phyloP scores from a whole-genome alignment of 495 filamentous ascomycete species.

The Letharia lupina region DNA sequence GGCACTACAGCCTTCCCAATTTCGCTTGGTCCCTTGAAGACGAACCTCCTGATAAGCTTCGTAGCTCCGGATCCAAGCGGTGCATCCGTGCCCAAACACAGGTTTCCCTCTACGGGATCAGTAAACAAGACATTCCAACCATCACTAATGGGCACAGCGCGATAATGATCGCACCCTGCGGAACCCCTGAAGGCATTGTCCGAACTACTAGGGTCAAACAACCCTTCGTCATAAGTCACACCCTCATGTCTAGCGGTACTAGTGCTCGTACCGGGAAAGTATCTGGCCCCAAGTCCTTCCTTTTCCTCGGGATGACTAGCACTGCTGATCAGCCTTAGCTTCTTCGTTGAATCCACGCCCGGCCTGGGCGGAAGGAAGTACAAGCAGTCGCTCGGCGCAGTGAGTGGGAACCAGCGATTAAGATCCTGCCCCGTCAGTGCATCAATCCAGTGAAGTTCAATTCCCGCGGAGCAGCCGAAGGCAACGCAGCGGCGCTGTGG shows the following conservation, averaged over 20 bases:
- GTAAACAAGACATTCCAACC: slow-evolving; percentile 63
- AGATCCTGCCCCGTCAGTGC: slow-evolving; percentile 49
- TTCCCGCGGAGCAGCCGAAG: slow-evolving; percentile 59
- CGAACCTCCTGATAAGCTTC: slow-evolving; percentile 37
- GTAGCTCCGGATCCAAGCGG: slow-evolving; percentile 47
- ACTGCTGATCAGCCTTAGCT: slow-evolving; percentile 61
- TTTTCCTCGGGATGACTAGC: slow-evolving; percentile 40
- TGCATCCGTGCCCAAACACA: slow-evolving; percentile 61
- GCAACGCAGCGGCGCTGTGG: slow-evolving; percentile 61
- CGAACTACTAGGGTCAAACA: not conserved
- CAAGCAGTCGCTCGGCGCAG: slow-evolving; percentile 55
- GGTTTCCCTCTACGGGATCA: slow-evolving; percentile 48
- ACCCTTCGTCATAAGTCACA: slow-evolving; percentile 8
- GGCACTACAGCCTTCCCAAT: slow-evolving; percentile 26
- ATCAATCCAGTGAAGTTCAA: slow-evolving; percentile 68
- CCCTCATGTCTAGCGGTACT: not conserved
- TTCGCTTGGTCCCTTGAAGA: slow-evolving; percentile 30
- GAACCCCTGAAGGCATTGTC: not conserved
- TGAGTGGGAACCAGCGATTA: slow-evolving; percentile 58
- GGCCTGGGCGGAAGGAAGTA: slow-evolving; percentile 55
- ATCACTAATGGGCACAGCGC: slow-evolving; percentile 60
- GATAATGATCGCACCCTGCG: slow-evolving; percentile 47
- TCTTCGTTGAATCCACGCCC: slow-evolving; percentile 43
- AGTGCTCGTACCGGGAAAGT: slow-evolving; percentile 14
- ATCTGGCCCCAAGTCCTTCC: not conserved